Evolutionary conservation across 2,329 filamentous ascomycete genomes (phyloP).

Genomic region (Metarhizium sp.): DNA sequence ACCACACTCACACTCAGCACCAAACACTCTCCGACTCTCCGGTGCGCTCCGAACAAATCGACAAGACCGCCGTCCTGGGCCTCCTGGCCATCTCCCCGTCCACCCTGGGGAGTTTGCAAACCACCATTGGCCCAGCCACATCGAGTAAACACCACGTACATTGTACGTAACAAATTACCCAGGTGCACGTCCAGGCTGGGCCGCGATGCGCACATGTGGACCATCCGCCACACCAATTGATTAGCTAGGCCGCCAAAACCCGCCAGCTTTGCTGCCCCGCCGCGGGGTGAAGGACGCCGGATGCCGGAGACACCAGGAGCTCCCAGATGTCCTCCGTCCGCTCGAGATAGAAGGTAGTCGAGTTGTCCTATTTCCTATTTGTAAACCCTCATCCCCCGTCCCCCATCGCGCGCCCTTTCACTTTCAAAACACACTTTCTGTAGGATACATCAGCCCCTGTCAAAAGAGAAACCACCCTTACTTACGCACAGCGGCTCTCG

Average conservation of each 20-base stretch:
- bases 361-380: not conserved
- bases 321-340: not conserved
- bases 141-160: not conserved
- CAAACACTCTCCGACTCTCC: not conserved
- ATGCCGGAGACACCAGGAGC: not conserved
- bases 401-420: not conserved
- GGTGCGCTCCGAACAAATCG: not conserved
- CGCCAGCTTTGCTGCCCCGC: conserved; percentile 3
- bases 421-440: not conserved
- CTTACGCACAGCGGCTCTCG: not conserved
- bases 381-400: not conserved
- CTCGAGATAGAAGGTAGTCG: not conserved
- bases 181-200: not conserved
- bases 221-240: not conserved
- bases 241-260: conserved; percentile 4
- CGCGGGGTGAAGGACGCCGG: conserved; percentile 4
- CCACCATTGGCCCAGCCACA: not conserved
- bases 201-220: not conserved
- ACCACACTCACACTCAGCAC: too few relatives aligned
- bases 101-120: not conserved
- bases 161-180: conserved; percentile 4
- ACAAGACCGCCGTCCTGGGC: not conserved
- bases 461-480: not conserved
- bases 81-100: too few relatives aligned
- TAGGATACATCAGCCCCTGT: not conserved